Evolutionary conservation across 768 basidiomycete genomes (phyloP), one percentile per base, ranked within the genome.

Genomic region (Lyophyllum atratum): DNA sequence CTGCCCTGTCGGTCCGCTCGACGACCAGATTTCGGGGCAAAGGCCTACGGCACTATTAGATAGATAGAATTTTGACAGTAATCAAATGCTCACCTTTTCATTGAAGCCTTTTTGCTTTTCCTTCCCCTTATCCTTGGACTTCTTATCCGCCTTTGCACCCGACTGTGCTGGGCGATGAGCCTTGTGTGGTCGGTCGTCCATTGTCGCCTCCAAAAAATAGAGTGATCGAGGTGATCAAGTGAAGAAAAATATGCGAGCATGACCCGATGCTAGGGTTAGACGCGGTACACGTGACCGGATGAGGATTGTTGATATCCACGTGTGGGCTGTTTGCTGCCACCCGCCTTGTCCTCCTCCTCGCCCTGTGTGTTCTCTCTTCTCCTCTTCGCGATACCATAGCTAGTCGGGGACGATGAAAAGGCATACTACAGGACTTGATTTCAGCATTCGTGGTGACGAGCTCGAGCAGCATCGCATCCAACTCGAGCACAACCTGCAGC

Each of bases 21-120:
- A 58, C 92, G 85, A 60, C 93, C 96, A 33, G 94, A 97, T 74
- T 84, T 90, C 29, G 90, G 92, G 15, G 94, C 95, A 73, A 98
- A 98, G 1, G 96, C 96, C 94, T 89, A 51, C 25, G 25, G 22
- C 54, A 55, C 28, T 28, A 43, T 40, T 57, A 59, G 49, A 25
- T 28, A 22, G 3, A 19, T 39, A 47, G 22, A 45, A 2, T 52
- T 22, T n/a, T 43, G 7, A 14, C 24, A n/a, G 29, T 4, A 37
- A 1, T 26, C 15, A 31, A 28, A 21, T 17, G 67, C 75, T 45
- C 55, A 90, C 95, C 80, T 97, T 98, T 73, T 94, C 93, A 68
- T 98, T 98, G 75, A 88, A 91, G 6, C 86, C 88, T 52, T 87
- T 80, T 42, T 86, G 85, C 42, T 85, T 87, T 62, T 87, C 82